Percentiles rank a stretch among this genome's conserved stretches.
phyloP scores from a whole-genome alignment of 805 yeast genomes.

The Trichomonascus vanleenenianus region DNA sequence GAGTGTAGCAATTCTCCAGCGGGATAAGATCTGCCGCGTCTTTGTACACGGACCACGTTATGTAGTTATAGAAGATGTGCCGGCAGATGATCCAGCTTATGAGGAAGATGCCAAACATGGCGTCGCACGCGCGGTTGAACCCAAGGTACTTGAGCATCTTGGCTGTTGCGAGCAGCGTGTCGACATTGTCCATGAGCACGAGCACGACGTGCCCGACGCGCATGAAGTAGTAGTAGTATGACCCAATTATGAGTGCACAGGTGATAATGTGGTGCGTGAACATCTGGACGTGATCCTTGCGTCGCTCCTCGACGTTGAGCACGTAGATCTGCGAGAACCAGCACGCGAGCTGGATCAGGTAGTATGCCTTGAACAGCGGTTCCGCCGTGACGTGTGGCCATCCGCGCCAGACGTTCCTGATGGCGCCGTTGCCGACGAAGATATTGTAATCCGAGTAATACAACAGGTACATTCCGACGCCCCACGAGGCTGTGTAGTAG shows the following conservation, averaged over 20 bases:
- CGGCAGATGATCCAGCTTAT: conserved; percentile 62
- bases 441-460: conserved; percentile 50
- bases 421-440: neutral
- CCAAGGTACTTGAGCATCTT: conserved; percentile 73
- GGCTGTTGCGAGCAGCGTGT: conserved; percentile 61
- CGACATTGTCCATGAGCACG: conserved; percentile 78
- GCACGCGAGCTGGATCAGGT: conserved; percentile 60
- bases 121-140: conserved; percentile 51
- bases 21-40: conserved; percentile 38
- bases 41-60: conserved; percentile 50
- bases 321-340: conserved; percentile 80
- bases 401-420: conserved; percentile 38
- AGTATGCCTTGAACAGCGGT: conserved; percentile 52
- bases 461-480: conserved; percentile 52
- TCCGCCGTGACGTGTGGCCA: conserved; percentile 71
- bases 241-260: conserved; percentile 54
- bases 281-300: conserved; percentile 86
- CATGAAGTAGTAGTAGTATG: conserved; percentile 64
- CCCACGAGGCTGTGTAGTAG: conserved; percentile 51
- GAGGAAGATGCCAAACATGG: conserved; percentile 59
- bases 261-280: conserved; percentile 83
- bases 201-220: conserved; percentile 74
- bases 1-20: conserved; percentile 19
- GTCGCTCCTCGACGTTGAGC: conserved; percentile 64
- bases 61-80: conserved; percentile 65